A percentile compares a stretch with the other conserved stretches of the same genome.
Evolutionary conservation across 176 grass and related monocot genomes (phyloP).

Genomic region (Aegilops umbellulata): DNA sequence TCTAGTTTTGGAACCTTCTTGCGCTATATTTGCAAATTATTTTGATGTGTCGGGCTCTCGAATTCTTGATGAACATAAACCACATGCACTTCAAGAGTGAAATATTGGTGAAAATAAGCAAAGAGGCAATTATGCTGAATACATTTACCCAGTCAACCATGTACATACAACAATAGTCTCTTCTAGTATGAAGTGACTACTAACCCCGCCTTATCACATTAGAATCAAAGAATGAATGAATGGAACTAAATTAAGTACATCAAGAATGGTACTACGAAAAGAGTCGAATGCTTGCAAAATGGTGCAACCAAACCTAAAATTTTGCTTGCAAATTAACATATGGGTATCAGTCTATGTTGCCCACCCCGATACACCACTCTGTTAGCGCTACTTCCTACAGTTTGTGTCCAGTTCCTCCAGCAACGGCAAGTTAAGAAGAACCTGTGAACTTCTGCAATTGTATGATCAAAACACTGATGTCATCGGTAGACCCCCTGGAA

Average conservation of each 20-base stretch:
- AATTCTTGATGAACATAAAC: not conserved
- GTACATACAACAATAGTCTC: slow-evolving; percentile 2
- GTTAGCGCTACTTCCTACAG: slow-evolving; percentile 36
- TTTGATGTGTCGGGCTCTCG: not conserved
- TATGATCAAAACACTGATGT: slow-evolving; percentile 84
- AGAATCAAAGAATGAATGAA: slow-evolving; percentile 41
- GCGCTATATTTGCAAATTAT: not conserved
- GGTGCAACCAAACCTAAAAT: slow-evolving; percentile 48
- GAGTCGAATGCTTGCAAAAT: slow-evolving; percentile 16
- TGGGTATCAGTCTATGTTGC: slow-evolving; percentile 12
- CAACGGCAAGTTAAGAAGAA: slow-evolving; percentile 15
- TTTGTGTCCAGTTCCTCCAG: not conserved
- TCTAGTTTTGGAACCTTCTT: not conserved
- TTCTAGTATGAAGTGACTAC: not conserved
- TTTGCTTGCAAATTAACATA: slow-evolving; percentile 47
- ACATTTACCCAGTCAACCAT: not conserved
- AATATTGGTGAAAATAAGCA: not conserved
- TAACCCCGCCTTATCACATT: slow-evolving; percentile 29
- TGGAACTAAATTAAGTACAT: slow-evolving; percentile 42
- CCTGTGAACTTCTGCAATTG: slow-evolving; percentile 60
- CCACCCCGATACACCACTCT: not conserved
- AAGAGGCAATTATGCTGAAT: not conserved
- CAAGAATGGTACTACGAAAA: slow-evolving; percentile 38
- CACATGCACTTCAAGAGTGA: not conserved
- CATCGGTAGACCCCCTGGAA: slow-evolving; percentile 72